These are phyloP conservation scores for Otatea glauca DNA, from an alignment of 176 grass and related monocot species.

Conservation along the genomic window DNA sequence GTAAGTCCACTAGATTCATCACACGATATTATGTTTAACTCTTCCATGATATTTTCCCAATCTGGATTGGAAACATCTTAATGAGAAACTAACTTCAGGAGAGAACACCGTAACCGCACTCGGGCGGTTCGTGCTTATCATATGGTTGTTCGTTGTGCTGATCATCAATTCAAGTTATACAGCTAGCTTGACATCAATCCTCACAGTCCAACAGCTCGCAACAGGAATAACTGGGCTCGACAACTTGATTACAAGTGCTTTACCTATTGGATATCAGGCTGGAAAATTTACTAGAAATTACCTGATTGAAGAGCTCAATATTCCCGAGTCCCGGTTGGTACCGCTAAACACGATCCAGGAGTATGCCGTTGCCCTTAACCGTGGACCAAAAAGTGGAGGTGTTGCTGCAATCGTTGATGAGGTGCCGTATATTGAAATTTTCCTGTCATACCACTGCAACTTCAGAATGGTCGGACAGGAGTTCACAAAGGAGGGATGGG, in stretches of 20 bases:
- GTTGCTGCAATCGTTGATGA: constrained; percentile 92
- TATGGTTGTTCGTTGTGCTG: constrained; percentile 89
- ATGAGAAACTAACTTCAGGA: constrained; percentile 53
- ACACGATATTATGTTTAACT: constrained; percentile 29
- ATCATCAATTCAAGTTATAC: constrained; percentile 96
- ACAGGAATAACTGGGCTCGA: constrained; percentile 75
- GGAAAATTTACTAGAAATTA: constrained; percentile 85
- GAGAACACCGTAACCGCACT: constrained; percentile 65
- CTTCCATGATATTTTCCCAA: constrained; percentile 16
- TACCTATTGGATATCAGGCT: constrained; percentile 72
- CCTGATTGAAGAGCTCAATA: constrained; percentile 64
- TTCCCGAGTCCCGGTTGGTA: constrained; percentile 68
- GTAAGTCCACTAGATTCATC: constrained; percentile 61
- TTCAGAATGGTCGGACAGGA: constrained; percentile 75
- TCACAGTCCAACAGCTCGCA: constrained; percentile 84
- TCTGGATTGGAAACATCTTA: constrained; percentile 37
- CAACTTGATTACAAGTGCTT: constrained; percentile 62
- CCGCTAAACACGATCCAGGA: constrained; percentile 67
- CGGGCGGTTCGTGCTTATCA: constrained; percentile 76
- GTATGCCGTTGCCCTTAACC: constrained; percentile 71
- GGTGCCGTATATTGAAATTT: constrained; percentile 69
- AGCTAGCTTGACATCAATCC: constrained; percentile 87
- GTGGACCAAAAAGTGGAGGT: constrained; percentile 66
- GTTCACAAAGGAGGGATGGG: constrained; percentile 92
- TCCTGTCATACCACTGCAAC: constrained; percentile 74